Conservation (phyloP, 495 filamentous ascomycete genomes). For the Daldinia decipiens region DNA sequence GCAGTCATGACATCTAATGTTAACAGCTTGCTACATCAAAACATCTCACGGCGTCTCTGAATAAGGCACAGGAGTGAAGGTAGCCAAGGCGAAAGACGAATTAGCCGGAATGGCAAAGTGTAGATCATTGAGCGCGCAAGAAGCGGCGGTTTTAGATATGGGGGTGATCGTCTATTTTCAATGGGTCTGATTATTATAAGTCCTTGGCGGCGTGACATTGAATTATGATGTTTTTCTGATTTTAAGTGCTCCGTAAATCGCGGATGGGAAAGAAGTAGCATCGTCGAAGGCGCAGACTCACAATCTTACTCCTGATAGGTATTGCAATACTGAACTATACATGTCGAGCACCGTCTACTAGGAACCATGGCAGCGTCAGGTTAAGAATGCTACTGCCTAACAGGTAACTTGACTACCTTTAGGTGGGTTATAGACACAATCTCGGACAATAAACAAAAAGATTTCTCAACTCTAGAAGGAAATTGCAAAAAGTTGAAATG, state of each 20-base stretch:
- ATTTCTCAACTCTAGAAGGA: not conserved
- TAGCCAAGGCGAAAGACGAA: conserved; percentile 32
- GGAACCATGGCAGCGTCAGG: too few species aligned
- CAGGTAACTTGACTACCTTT: too few species aligned
- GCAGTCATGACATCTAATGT: conserved; percentile 8
- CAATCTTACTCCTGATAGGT: too few species aligned
- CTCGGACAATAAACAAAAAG: not conserved
- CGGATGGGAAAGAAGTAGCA: not conserved
- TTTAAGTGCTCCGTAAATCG: not conserved
- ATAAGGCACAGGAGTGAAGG: conserved; percentile 11
- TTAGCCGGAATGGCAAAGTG: conserved; percentile 45
- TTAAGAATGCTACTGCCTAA: too few species aligned
- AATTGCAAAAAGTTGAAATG: conserved; percentile 33
- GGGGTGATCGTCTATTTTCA: conserved; percentile 10
- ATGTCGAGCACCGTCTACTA: too few species aligned
- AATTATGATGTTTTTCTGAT: not conserved
- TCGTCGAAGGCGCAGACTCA: too few species aligned
- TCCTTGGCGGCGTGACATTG: not conserved
- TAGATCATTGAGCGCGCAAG: conserved; percentile 27
- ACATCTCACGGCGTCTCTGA: conserved; percentile 2
- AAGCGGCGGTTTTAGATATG: conserved; percentile 5
- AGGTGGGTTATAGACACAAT: not conserved
- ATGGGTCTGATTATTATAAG: not conserved
- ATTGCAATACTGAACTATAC: too few species aligned
- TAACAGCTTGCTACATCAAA: conserved; percentile 35